A percentile compares a stretch with the other conserved stretches of the same genome.
Evolutionary conservation across 202 grass and related monocot species (phyloP).

Genomic region (Dendrocalamus latiflorus): DNA sequence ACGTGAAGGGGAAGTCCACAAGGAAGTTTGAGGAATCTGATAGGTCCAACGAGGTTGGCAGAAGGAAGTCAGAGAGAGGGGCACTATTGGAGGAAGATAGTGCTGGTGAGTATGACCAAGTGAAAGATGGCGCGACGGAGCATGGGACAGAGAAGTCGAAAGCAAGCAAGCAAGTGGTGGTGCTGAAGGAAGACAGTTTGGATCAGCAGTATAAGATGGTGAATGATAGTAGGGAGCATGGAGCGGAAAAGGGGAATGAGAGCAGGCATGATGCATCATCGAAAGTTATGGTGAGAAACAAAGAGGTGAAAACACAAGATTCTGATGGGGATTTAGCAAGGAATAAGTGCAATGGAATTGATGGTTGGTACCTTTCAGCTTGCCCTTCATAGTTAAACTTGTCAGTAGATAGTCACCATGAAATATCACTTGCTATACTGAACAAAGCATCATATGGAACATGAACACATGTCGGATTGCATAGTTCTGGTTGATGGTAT

Average conservation of each 20-base stretch:
- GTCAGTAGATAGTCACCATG: neutral
- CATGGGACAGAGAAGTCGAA: neutral
- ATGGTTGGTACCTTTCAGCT: neutral
- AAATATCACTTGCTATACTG: neutral
- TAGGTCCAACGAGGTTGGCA: neutral
- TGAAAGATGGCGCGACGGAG: neutral
- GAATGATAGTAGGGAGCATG: slow-evolving; percentile 26
- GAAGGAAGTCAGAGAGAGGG: slow-evolving; percentile 7
- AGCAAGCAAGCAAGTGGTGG: neutral
- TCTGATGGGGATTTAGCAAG: neutral
- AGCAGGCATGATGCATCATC: neutral
- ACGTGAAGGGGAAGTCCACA: slow-evolving; percentile 4
- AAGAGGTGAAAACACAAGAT: slow-evolving; percentile 10
- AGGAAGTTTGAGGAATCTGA: slow-evolving; percentile 17
- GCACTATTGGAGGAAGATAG: neutral
- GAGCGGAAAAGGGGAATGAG: neutral
- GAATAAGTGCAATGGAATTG: slow-evolving; percentile 7
- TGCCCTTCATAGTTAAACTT: neutral
- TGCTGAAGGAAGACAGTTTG: neutral
- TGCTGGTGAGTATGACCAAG: neutral
- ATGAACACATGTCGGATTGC: neutral
- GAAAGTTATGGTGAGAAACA: neutral
- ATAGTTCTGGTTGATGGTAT: neutral
- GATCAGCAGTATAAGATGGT: slow-evolving; percentile 11
- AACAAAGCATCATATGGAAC: slow-evolving; percentile 9